phyloP scores from a whole-genome alignment of 192 early-diverging fungal species.

The Rhizoclosmatium globosum region DNA sequence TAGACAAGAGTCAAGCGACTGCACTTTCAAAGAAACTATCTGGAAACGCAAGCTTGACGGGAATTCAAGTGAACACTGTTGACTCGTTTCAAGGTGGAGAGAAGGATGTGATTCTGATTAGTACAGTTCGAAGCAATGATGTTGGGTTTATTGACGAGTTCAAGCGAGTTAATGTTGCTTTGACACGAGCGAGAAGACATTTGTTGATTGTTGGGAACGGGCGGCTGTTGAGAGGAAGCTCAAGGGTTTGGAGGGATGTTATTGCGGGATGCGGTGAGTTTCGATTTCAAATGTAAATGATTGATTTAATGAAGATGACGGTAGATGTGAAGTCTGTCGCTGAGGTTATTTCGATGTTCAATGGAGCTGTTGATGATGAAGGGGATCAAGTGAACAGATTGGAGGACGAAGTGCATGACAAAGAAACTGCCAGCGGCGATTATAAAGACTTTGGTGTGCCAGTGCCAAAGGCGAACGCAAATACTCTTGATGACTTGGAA shows the following conservation, averaged over 20 bases:
- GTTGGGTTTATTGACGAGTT: conserved; percentile 72
- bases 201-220: conserved; percentile 66
- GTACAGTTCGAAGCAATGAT: conserved; percentile 64
- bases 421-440: not conserved
- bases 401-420: not conserved
- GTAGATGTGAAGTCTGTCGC: no score
- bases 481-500: no score
- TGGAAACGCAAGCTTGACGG: conserved; percentile 7
- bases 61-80: conserved; percentile 67
- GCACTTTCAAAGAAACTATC: conserved; percentile 8
- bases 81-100: conserved; percentile 85
- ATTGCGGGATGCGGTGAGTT: not conserved
- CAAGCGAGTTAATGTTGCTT: conserved; percentile 76
- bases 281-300: no score
- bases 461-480: no score
- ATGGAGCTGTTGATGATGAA: not conserved
- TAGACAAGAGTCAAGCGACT: conserved; percentile 30
- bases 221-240: conserved; percentile 38
- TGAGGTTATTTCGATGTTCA: not conserved
- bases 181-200: conserved; percentile 77
- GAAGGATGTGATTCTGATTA: conserved; percentile 77
- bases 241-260: conserved; percentile 13
- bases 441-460: not conserved
- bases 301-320: no score
- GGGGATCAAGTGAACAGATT: not conserved